phyloP scores from a whole-genome alignment of 2,329 filamentous ascomycete species.

The Colletotrichum musicola region DNA sequence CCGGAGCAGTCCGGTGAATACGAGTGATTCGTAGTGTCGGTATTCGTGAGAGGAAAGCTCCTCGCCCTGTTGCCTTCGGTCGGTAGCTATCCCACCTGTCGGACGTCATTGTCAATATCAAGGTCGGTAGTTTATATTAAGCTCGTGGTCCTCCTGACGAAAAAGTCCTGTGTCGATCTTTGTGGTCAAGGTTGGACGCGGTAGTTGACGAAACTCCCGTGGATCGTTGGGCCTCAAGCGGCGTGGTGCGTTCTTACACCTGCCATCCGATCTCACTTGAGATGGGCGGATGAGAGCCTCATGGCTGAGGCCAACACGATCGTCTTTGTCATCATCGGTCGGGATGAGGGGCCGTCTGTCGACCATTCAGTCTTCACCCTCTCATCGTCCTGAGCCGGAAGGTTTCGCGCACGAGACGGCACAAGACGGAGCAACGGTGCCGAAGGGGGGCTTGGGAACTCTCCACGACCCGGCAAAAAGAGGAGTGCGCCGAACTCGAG shows the following conservation, averaged over 20 bases:
- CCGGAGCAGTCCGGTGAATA: not conserved
- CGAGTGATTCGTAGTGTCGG: not conserved
- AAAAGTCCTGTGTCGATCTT: too few species aligned
- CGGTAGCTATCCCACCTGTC: constrained; percentile 11
- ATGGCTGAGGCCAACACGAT: not conserved
- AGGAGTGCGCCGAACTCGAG: constrained; percentile 10
- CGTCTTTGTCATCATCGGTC: not conserved
- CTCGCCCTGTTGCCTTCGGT: not conserved
- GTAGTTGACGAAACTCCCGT: not conserved
- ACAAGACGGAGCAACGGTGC: constrained; percentile 13
- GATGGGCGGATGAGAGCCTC: constrained; percentile 14
- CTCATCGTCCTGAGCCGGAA: too few species aligned
- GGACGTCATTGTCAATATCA: constrained; percentile 21
- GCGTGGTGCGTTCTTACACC: not conserved
- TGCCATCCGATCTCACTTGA: constrained; percentile 34
- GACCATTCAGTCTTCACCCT: not conserved
- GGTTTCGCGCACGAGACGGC: not conserved
- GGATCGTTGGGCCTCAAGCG: not conserved
- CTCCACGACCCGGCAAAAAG: not conserved
- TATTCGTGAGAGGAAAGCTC: not conserved
- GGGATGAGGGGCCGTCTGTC: not conserved
- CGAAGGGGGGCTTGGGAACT: constrained; percentile 3
- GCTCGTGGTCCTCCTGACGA: not conserved
- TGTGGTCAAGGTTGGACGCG: too few species aligned
- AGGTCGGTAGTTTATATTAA: not conserved